phyloP scores from a whole-genome alignment of 179 eudicot genomes.

The Silene noctiflora region DNA sequence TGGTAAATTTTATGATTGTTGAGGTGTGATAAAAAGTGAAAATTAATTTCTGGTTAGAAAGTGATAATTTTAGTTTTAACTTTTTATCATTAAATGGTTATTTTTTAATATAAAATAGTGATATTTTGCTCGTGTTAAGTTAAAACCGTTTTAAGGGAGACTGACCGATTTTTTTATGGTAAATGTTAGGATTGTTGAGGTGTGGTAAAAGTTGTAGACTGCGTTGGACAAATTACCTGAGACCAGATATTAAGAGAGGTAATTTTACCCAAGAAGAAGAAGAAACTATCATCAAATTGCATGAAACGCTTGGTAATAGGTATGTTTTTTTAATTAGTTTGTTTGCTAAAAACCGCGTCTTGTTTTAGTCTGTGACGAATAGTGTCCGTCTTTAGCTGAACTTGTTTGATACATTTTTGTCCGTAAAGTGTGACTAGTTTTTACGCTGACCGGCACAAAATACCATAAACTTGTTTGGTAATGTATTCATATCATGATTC shows the following conservation, averaged over 20 bases:
- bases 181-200: conserved; percentile 47
- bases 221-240: conserved; percentile 36
- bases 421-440: neutral
- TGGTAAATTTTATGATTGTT: conserved; percentile 39
- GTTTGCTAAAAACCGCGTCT: too few species aligned
- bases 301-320: conserved; percentile 39
- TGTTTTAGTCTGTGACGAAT: too few species aligned
- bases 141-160: too few species aligned
- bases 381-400: too few species aligned
- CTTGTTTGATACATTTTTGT: too few species aligned
- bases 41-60: too few species aligned
- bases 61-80: too few species aligned
- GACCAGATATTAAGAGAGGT: conserved; percentile 39
- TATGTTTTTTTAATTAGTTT: conserved; percentile 4
- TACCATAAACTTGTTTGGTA: neutral
- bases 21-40: conserved; percentile 41
- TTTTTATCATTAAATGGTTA: too few species aligned
- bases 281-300: conserved; percentile 36
- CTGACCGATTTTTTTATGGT: too few species aligned
- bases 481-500: neutral
- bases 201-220: conserved; percentile 48
- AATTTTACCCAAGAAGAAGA: conserved; percentile 37
- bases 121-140: too few species aligned
- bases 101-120: neutral
- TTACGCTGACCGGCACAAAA: neutral